A percentile compares a stretch with the other conserved stretches of the same genome.
phyloP scores from a whole-genome alignment of 164 flowering plant genomes.

The Chimonanthus salicifolius region DNA sequence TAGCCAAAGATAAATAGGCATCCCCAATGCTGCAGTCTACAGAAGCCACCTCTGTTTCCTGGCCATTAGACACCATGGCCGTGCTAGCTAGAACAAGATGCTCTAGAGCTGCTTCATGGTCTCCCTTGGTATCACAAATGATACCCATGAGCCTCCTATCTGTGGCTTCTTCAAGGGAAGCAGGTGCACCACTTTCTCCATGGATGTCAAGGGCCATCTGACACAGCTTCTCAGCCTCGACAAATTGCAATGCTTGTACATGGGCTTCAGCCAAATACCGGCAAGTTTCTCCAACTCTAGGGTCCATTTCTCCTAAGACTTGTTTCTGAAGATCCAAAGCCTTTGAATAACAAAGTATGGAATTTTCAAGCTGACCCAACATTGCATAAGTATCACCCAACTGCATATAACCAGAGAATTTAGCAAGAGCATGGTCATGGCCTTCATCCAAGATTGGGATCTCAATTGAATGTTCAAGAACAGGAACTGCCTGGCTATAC shows the following conservation, averaged over 20 bases:
- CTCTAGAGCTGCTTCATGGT: slow-evolving; percentile 91
- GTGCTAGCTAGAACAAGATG: slow-evolving; percentile 89
- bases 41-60: slow-evolving; percentile 75
- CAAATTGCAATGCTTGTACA: slow-evolving; percentile 89
- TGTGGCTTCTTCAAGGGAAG: slow-evolving; percentile 85
- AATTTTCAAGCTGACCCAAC: slow-evolving; percentile 83
- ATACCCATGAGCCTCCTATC: slow-evolving; percentile 97
- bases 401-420: slow-evolving; percentile 93
- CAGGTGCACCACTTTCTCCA: slow-evolving; percentile 56
- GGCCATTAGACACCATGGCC: slow-evolving; percentile 87
- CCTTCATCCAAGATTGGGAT: slow-evolving; percentile 71
- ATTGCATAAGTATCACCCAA: slow-evolving; percentile 92
- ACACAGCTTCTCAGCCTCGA: slow-evolving; percentile 77
- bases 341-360: slow-evolving; percentile 51
- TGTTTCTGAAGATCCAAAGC: slow-evolving; percentile 76
- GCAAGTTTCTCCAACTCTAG: slow-evolving; percentile 93
- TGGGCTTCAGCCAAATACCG: slow-evolving; percentile 89
- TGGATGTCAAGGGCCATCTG: slow-evolving; percentile 87
- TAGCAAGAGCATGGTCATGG: slow-evolving; percentile 87
- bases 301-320: slow-evolving; percentile 71
- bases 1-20: slow-evolving; percentile 61
- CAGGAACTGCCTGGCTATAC: slow-evolving; percentile 70
- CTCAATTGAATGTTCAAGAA: slow-evolving; percentile 73
- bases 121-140: slow-evolving; percentile 84
- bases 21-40: slow-evolving; percentile 95